These are phyloP conservation scores for Eutrema heterophyllum DNA, from an alignment of 345 rosid genomes.

Conservation along the genomic window DNA sequence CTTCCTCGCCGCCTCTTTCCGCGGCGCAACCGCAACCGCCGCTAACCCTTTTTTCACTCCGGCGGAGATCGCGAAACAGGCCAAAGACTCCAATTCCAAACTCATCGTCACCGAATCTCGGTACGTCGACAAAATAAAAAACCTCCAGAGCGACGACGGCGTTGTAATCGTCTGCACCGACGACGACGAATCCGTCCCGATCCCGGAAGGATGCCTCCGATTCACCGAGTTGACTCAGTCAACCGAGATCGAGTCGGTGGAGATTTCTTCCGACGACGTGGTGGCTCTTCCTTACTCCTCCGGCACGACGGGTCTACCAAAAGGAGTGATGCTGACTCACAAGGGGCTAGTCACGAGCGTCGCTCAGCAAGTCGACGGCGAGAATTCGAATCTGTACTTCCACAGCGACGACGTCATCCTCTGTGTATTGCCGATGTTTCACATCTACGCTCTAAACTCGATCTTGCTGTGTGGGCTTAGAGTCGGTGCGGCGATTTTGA, in stretches of 20 bases:
- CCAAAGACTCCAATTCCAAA: constrained; percentile 45
- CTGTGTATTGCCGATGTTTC: constrained; percentile 76
- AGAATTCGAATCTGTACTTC: constrained; percentile 79
- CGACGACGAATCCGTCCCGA: constrained; percentile 15
- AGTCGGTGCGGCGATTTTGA: constrained; percentile 75
- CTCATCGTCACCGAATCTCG: constrained; percentile 58
- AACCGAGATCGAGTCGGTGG: constrained; percentile 36
- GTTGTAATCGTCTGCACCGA: constrained; percentile 16
- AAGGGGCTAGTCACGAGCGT: constrained; percentile 70
- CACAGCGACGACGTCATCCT: constrained; percentile 65
- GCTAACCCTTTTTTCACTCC: constrained; percentile 86
- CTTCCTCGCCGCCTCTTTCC: constrained; percentile 68
- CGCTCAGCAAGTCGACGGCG: constrained; percentile 94
- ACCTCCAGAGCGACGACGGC: constrained; percentile 34
- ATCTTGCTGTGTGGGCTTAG: constrained; percentile 70
- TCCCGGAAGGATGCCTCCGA: constrained; percentile 46
- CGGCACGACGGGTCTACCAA: constrained; percentile 91
- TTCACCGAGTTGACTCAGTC: constrained; percentile 54
- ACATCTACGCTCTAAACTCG: constrained; percentile 68
- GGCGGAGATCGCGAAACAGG: constrained; percentile 70
- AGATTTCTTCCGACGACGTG: constrained; percentile 57
- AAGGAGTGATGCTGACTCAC: constrained; percentile 94
- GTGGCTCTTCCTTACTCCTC: constrained; percentile 93
- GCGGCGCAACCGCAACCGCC: constrained; percentile 62
- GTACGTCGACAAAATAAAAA: constrained; percentile 50